These are phyloP conservation scores for Aspergillus sp. DNA, from an alignment of 2,329 filamentous ascomycete species.

Conservation along the genomic window DNA sequence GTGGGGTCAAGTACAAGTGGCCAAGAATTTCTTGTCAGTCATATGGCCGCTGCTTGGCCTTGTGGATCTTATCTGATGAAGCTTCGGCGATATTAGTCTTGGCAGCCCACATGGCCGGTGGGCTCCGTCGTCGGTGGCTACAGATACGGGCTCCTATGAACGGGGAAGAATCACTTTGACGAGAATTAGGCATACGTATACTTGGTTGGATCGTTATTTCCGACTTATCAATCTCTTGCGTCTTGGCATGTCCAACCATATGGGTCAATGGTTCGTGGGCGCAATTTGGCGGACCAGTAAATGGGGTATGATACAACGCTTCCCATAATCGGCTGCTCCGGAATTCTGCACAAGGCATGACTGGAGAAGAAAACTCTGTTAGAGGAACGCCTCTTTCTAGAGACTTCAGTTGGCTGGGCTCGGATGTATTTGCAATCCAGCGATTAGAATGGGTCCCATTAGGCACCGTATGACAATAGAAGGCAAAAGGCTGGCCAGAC, in stretches of 20 bases:
- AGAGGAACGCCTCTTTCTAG: not conserved
- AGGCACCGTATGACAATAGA: not conserved
- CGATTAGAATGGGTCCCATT: not conserved
- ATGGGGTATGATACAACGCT: not conserved
- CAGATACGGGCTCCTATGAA: not conserved
- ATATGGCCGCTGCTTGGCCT: not conserved
- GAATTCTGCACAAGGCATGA: not conserved
- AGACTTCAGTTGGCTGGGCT: not conserved
- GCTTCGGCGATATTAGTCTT: not conserved
- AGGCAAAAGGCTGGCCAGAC: not conserved
- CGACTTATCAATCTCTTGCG: conserved; percentile 50
- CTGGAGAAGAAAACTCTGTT: not conserved
- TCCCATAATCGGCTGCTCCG: not conserved
- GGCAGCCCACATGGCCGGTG: not conserved
- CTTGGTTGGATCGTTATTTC: not conserved
- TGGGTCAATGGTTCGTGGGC: conserved; percentile 1
- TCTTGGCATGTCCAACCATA: conserved; percentile 42
- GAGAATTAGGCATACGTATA: not conserved
- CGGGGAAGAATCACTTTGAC: not conserved
- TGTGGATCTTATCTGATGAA: not conserved
- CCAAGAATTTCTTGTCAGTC: not conserved
- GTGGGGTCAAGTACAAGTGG: not conserved
- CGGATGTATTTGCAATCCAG: not conserved
- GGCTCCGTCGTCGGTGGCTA: not conserved
- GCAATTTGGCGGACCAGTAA: not conserved